Percentiles rank a stretch among this genome's conserved stretches.
Evolutionary conservation across 2,329 filamentous ascomycete species (phyloP).

Genomic region (Cladosporium austrohemisphaericum): DNA sequence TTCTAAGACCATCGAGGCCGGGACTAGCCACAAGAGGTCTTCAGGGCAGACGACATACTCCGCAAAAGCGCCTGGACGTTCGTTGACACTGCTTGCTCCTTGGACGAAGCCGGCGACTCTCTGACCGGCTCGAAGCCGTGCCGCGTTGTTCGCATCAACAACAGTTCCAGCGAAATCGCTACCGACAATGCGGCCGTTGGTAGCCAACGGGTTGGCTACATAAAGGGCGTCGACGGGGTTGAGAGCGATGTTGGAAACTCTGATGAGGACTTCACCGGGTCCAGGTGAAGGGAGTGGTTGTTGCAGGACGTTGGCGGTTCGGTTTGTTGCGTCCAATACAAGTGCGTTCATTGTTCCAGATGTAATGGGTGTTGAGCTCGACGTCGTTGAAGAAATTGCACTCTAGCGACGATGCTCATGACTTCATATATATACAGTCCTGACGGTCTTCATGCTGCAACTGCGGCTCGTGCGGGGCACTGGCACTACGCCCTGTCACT

Average conservation of each 20-base stretch:
- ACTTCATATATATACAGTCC: no score
- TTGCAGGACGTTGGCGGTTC: not conserved
- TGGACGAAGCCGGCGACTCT: slow-evolving; percentile 44
- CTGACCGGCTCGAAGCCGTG: slow-evolving; percentile 22
- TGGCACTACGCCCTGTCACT: no score
- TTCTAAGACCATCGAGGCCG: slow-evolving; percentile 32
- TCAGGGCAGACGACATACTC: slow-evolving; percentile 37
- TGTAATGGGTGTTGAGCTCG: no score
- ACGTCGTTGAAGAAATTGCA: no score
- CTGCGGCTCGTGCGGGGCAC: no score
- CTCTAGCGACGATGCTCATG: no score
- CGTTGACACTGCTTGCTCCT: slow-evolving; percentile 42
- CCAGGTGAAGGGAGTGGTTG: not conserved
- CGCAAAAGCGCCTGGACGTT: slow-evolving; percentile 45
- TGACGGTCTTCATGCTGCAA: no score
- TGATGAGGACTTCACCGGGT: slow-evolving; percentile 25
- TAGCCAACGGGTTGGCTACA: slow-evolving; percentile 34
- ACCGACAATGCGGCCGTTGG: slow-evolving; percentile 34
- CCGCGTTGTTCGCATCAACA: slow-evolving; percentile 18
- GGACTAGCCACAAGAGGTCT: slow-evolving; percentile 41
- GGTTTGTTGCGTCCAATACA: not conserved
- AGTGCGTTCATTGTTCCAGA: slow-evolving; percentile 2
- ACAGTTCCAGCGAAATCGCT: slow-evolving; percentile 42
- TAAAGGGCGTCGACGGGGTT: slow-evolving; percentile 37
- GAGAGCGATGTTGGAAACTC: slow-evolving; percentile 29